phyloP scores from a whole-genome alignment of 176 grass and related monocot genomes.

The Carex scoparia region DNA sequence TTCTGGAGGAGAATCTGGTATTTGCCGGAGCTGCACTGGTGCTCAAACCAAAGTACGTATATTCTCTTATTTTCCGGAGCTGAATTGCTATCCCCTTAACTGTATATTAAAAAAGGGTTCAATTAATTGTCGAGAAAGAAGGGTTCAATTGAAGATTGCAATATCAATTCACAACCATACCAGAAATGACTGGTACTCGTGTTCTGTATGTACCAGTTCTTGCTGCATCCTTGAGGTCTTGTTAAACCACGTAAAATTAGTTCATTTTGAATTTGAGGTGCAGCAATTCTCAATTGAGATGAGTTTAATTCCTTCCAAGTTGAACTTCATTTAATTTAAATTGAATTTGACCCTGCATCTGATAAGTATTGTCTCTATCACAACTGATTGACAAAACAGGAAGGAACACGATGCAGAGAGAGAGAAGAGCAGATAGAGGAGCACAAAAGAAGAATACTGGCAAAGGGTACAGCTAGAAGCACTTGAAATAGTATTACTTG shows the following conservation, averaged over 20 bases:
- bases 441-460: conserved; percentile 31
- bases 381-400: conserved; percentile 41
- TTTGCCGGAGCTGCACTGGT: conserved; percentile 57
- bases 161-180: not conserved
- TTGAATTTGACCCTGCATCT: not conserved
- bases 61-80: conserved; percentile 40
- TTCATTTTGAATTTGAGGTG: not conserved
- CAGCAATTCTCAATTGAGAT: conserved; percentile 2
- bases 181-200: not conserved
- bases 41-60: conserved; percentile 66
- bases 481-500: conserved; percentile 12
- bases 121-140: not conserved
- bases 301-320: conserved; percentile 2
- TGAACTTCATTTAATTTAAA: conserved; percentile 14
- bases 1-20: conserved; percentile 42
- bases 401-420: conserved; percentile 90
- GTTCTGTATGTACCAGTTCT: not conserved
- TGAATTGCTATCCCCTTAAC: conserved; percentile 4
- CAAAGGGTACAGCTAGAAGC: conserved; percentile 41
- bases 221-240: not conserved
- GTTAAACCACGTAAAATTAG: not conserved
- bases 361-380: conserved; percentile 10
- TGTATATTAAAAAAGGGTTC: conserved; percentile 19
- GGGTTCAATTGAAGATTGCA: not conserved
- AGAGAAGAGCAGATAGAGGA: conserved; percentile 42